A percentile compares a stretch with the other conserved stretches of the same genome.
Conservation (phyloP, 2,329 filamentous ascomycete genomes). For the Neophaeococcomyces mojaviensis region DNA sequence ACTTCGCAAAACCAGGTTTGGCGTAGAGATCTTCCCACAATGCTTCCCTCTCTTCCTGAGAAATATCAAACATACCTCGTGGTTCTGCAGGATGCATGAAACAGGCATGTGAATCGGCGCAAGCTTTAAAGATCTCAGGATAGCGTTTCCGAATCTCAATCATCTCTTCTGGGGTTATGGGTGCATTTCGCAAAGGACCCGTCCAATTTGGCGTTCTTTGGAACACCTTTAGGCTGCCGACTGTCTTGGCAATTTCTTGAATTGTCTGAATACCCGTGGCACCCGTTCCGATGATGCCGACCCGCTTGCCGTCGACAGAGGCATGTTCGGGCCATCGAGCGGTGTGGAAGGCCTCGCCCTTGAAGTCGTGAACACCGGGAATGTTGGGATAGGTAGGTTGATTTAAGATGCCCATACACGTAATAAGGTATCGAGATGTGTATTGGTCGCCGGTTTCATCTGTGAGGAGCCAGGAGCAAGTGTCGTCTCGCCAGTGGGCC, state of each 20-base stretch:
- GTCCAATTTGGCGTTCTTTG: slow-evolving; percentile 34
- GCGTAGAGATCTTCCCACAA: slow-evolving; percentile 44
- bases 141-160: slow-evolving; percentile 1
- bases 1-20: slow-evolving; percentile 38
- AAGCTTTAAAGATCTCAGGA: slow-evolving; percentile 8
- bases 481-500: slow-evolving; percentile 12
- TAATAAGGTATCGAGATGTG: slow-evolving; percentile 14
- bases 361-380: slow-evolving; percentile 20
- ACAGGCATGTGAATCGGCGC: slow-evolving; percentile 7
- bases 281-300: slow-evolving; percentile 40
- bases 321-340: slow-evolving; percentile 22
- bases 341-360: slow-evolving; percentile 23
- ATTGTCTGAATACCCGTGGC: slow-evolving; percentile 37
- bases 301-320: slow-evolving; percentile 28
- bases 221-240: slow-evolving; percentile 34
- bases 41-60: slow-evolving; percentile 29
- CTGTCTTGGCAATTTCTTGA: slow-evolving; percentile 30
- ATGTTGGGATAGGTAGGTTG: slow-evolving; percentile 22
- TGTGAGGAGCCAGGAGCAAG: slow-evolving; percentile 9
- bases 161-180: slow-evolving; percentile 10
- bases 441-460: slow-evolving; percentile 12
- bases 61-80: slow-evolving; percentile 17
- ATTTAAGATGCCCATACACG: slow-evolving; percentile 13
- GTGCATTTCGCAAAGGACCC: slow-evolving; percentile 18
- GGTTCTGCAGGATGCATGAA: slow-evolving; percentile 10